Percentiles rank a stretch among this genome's conserved stretches.
phyloP scores from a whole-genome alignment of 441 rosid genomes.

The Euphorbia schlechtendalii region DNA sequence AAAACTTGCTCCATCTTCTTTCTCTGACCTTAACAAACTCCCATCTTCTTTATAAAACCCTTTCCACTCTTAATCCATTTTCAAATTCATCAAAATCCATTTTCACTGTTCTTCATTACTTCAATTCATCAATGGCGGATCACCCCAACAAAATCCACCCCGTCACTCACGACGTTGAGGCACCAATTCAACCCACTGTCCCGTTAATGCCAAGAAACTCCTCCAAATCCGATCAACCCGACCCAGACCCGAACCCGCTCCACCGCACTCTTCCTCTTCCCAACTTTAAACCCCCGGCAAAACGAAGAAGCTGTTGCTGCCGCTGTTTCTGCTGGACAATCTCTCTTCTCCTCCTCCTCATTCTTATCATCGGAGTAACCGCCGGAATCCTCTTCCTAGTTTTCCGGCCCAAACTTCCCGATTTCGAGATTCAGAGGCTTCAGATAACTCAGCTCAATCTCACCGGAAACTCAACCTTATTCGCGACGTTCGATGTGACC shows the following conservation, averaged over 20 bases:
- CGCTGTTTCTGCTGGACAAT: constrained; percentile 64
- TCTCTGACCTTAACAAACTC: background rate
- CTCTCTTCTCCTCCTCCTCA: constrained; percentile 38
- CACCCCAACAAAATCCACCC: constrained; percentile 67
- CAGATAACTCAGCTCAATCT: constrained; percentile 45
- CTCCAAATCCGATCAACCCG: constrained; percentile 38
- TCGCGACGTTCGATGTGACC: constrained; percentile 50
- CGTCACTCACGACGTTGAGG: constrained; percentile 38
- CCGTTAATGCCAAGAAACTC: constrained; percentile 50
- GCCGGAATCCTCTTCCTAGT: constrained; percentile 62
- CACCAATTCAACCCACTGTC: constrained; percentile 32
- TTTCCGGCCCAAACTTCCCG: constrained; percentile 76
- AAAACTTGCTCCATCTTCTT: no score
- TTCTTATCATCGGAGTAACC: constrained; percentile 34
- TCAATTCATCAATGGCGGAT: constrained; percentile 39
- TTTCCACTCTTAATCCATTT: background rate
- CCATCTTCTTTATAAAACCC: background rate
- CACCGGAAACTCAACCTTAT: constrained; percentile 38
- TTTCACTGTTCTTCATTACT: background rate
- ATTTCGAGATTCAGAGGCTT: constrained; percentile 54
- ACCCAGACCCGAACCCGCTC: constrained; percentile 24
- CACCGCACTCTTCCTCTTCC: constrained; percentile 34
- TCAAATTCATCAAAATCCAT: background rate
- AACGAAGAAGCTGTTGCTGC: constrained; percentile 54
- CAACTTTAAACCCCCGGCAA: constrained; percentile 45